A percentile compares a stretch with the other conserved stretches of the same genome.
Evolutionary conservation across 306 rosid genomes (phyloP).

Genomic region (Begonia peltatifolia): DNA sequence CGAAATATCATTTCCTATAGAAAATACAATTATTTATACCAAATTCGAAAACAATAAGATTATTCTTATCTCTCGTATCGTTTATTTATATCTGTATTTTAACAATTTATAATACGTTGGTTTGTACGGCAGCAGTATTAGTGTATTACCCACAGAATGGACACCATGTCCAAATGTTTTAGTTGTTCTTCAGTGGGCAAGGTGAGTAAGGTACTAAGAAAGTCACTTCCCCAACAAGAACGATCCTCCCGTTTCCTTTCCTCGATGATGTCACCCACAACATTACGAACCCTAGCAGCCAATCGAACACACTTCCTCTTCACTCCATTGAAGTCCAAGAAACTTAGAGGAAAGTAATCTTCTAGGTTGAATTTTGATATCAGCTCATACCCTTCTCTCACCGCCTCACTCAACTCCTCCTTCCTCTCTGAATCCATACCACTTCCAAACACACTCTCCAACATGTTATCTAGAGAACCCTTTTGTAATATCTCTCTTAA

Average conservation of each 20-base stretch:
- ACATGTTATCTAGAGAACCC: slow-evolving; percentile 48
- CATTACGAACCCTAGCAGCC: slow-evolving; percentile 33
- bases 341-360: slow-evolving; percentile 50
- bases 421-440: slow-evolving; percentile 7
- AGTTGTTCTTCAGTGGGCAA: slow-evolving; percentile 50
- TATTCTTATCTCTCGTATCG: too few relatives aligned
- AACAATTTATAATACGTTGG: too few relatives aligned
- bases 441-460: slow-evolving; percentile 71
- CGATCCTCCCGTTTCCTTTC: slow-evolving; percentile 18
- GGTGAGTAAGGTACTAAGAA: slow-evolving; percentile 50
- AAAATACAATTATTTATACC: not conserved
- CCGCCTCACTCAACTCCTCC: slow-evolving; percentile 33
- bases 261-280: slow-evolving; percentile 43
- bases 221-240: slow-evolving; percentile 33
- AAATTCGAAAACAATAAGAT: not conserved
- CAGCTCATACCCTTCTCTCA: slow-evolving; percentile 65
- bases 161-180: slow-evolving; percentile 49
- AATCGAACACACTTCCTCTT: slow-evolving; percentile 57
- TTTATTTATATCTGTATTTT: too few relatives aligned
- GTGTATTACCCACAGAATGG: slow-evolving; percentile 77
- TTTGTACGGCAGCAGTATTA: too few relatives aligned
- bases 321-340: slow-evolving; percentile 69
- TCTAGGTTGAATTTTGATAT: slow-evolving; percentile 48
- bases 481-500: slow-evolving; percentile 37
- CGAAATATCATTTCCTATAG: slow-evolving; percentile 76